A percentile compares a stretch with the other conserved stretches of the same genome.
Evolutionary conservation across 805 yeast species (phyloP).

Genomic region (Kodamaea kakaduensis): DNA sequence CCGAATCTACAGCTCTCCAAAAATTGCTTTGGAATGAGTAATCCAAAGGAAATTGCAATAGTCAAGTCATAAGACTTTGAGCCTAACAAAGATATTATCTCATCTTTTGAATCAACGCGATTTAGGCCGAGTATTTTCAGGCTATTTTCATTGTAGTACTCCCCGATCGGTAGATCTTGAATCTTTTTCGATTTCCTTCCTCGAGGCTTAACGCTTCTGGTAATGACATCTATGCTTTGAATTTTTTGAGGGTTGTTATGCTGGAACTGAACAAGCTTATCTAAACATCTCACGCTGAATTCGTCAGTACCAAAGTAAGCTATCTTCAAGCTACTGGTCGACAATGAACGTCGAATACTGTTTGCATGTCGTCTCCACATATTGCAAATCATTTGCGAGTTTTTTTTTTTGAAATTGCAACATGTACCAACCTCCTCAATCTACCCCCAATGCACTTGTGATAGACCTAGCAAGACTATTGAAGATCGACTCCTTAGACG

Average conservation of each 20-base stretch:
- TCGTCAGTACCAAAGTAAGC: conserved; percentile 79
- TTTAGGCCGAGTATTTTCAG: conserved; percentile 31
- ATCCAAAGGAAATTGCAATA: conserved; percentile 91
- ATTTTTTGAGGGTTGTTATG: conserved; percentile 16
- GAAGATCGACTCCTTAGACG: conserved; percentile 22
- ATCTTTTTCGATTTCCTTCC: conserved; percentile 52
- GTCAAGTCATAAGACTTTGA: conserved; percentile 51
- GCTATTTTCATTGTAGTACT: conserved; percentile 21
- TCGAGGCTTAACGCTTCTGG: conserved; percentile 57
- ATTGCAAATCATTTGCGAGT: no score
- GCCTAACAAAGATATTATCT: conserved; percentile 26
- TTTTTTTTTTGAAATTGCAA: no score
- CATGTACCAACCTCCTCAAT: conserved; percentile 6
- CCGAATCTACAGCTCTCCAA: conserved; percentile 49
- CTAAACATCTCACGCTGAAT: conserved; percentile 58
- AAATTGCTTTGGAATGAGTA: conserved; percentile 64
- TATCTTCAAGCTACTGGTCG: conserved; percentile 22
- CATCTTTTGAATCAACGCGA: conserved; percentile 50
- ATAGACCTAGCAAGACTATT: conserved; percentile 25
- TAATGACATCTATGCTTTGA: conserved; percentile 53
- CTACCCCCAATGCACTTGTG: conserved; percentile 10
- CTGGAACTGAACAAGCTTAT: conserved; percentile 27
- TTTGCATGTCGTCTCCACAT: no score
- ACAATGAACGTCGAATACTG: no score
- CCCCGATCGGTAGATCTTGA: conserved; percentile 49